Evolutionary conservation across 306 rosid genomes (phyloP), one percentile per base, ranked within the genome.

Genomic region (Trifolium repens): DNA sequence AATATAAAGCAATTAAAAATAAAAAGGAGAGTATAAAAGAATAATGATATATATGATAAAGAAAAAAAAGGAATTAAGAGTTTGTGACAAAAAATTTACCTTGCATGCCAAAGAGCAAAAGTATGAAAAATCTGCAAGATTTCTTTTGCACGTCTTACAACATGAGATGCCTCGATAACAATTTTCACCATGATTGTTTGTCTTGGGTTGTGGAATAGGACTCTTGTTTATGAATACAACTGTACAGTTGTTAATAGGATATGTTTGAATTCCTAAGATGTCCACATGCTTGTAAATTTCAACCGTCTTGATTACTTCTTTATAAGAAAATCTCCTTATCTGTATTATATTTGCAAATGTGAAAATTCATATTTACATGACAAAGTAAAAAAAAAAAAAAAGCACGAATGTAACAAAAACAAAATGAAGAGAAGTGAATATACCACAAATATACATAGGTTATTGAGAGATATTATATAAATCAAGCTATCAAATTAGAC

Each of bases 71-170:
- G 10, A 11, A n/a, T n/a, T n/a, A 10, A 11, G 4, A 24, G 37
- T 24, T 5, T 1, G 15, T 0, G 22, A 15, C 12, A 5, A 60
- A 60, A 0, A 60, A 13, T 60, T 32, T 60, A 60, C 67, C 67
- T 60, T 60, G 5, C 67, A 60, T 0, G 22, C 67, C 67, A 60
- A 30, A 14, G 67, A 60, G 12, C 67, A 60, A 15, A 60, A 60
- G 7, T 6, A 30, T 15, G 67, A 13, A 15, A 12, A 1, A 0
- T 60, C 67, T 1, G 32, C 6, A 0, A 60, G 67, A 30, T 1
- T 14, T 14, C 7, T 60, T 2, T 60, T 4, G 3, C 67, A 60
- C 6, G n/a, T 30, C 67, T 15, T 60, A 4, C 67, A 60, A 14
- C 30, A 17, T 12, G 17, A 27, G 4, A 27, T 17, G 3, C 10